A percentile compares a stretch with the other conserved stretches of the same genome.
Conservation (phyloP, 2,329 filamentous ascomycete genomes). For the Acrodontium crateriforme region DNA sequence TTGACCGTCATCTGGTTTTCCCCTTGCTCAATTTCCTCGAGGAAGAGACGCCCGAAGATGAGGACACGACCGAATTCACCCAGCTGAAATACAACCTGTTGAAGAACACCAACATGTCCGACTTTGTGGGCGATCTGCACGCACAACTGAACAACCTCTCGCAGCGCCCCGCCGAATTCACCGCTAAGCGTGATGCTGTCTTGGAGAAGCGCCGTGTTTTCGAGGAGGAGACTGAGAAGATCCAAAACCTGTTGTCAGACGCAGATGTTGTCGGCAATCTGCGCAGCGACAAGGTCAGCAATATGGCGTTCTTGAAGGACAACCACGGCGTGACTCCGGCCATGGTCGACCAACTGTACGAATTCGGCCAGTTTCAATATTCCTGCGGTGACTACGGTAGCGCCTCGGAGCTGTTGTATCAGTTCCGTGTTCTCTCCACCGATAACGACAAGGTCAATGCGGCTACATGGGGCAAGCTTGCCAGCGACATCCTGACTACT, state of each 20-base stretch:
- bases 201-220: constrained; percentile 68
- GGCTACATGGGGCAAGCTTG: constrained; percentile 95
- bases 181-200: constrained; percentile 79
- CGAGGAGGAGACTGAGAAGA: constrained; percentile 77
- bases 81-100: constrained; percentile 86
- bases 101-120: constrained; percentile 97
- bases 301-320: constrained; percentile 96
- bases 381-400: constrained; percentile 87
- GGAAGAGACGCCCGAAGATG: constrained; percentile 63
- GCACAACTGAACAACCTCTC: constrained; percentile 73
- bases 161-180: constrained; percentile 70
- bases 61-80: constrained; percentile 62
- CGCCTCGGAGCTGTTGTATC: constrained; percentile 85
- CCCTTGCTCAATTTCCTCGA: constrained; percentile 86
- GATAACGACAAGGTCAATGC: constrained; percentile 95
- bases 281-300: constrained; percentile 93
- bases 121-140: constrained; percentile 88
- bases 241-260: constrained; percentile 71
- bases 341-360: constrained; percentile 91
- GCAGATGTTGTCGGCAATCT: constrained; percentile 84
- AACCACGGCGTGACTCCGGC: constrained; percentile 87
- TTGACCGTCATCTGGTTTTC: constrained; percentile 94
- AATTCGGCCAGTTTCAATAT: constrained; percentile 95
- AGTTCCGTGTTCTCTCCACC: constrained; percentile 94
- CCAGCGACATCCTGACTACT: constrained; percentile 83